A percentile compares a stretch with the other conserved stretches of the same genome.
Conservation (phyloP, 257 asterid species). For the Paulownia fortunei region DNA sequence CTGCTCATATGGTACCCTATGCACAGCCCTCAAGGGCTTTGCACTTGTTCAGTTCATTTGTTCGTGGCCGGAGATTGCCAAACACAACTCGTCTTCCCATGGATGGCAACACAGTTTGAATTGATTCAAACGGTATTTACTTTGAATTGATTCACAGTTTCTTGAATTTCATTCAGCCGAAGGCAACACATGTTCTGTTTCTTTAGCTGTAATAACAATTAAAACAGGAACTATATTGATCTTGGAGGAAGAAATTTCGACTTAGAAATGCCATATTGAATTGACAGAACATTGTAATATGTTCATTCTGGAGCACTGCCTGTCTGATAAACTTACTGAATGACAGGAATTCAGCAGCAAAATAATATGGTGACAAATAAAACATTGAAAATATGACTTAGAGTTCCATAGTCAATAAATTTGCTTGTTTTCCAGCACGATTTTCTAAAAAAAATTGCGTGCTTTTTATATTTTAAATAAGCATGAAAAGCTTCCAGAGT, state of each 20-base stretch:
- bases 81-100: conserved; percentile 55
- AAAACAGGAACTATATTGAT: neutral
- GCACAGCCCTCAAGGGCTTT: conserved; percentile 84
- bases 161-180: conserved; percentile 26
- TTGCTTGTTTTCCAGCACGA: neutral
- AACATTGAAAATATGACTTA: no score
- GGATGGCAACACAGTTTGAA: neutral
- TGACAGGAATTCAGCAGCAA: no score
- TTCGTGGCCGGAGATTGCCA: conserved; percentile 62
- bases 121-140: conserved; percentile 6
- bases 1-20: conserved; percentile 85
- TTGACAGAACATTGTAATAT: neutral
- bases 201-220: neutral
- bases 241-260: neutral
- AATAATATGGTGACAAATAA: no score
- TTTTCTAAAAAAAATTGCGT: no score
- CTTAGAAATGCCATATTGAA: neutral
- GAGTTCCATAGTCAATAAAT: no score
- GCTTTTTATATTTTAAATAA: no score
- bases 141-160: neutral
- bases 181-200: neutral
- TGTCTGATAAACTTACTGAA: no score
- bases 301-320: neutral
- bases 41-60: conserved; percentile 66
- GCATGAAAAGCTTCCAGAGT: no score